These are phyloP conservation scores for Colletotrichum sp. DNA, from an alignment of 2,329 filamentous ascomycete species.

Conservation along the genomic window DNA sequence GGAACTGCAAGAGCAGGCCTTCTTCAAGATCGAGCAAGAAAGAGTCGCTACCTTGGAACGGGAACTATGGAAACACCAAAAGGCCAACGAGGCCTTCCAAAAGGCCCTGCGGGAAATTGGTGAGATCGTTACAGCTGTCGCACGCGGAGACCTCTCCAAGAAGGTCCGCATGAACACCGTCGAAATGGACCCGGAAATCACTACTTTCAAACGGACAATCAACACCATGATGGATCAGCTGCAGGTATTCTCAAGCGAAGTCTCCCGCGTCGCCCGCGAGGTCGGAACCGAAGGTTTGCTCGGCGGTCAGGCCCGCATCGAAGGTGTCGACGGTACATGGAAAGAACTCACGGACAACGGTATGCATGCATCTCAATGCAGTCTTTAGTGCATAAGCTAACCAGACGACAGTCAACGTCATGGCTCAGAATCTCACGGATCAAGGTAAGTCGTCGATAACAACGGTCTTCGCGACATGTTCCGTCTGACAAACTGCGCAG, in stretches of 20 bases:
- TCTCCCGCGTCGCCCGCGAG: conserved; percentile 91
- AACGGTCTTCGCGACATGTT: background rate
- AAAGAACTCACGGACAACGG: conserved; percentile 92
- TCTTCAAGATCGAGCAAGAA: conserved; percentile 82
- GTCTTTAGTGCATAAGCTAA: background rate
- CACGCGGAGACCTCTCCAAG: conserved; percentile 93
- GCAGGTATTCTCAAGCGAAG: conserved; percentile 95
- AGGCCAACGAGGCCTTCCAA: conserved; percentile 98
- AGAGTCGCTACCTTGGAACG: conserved; percentile 90
- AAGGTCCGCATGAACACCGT: conserved; percentile 95
- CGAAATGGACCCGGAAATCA: conserved; percentile 98
- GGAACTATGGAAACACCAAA: conserved; percentile 95
- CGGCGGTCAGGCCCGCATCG: conserved; percentile 91
- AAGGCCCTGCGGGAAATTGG: conserved; percentile 96
- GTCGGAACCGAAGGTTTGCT: conserved; percentile 96
- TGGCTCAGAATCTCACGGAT: conserved; percentile 82
- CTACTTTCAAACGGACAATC: conserved; percentile 96
- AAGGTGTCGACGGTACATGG: conserved; percentile 95
- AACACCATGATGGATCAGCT: conserved; percentile 99
- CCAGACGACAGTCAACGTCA: conserved; percentile 69
- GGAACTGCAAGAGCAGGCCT: conserved; percentile 80
- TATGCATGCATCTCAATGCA: conserved; percentile 35
- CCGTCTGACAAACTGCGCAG: conserved; percentile 38
- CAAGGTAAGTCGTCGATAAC: conserved; percentile 55
- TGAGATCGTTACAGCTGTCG: conserved; percentile 95